Conservation (phyloP, 2,329 filamentous ascomycete species). For the Pseudogymnoascus sp. region DNA sequence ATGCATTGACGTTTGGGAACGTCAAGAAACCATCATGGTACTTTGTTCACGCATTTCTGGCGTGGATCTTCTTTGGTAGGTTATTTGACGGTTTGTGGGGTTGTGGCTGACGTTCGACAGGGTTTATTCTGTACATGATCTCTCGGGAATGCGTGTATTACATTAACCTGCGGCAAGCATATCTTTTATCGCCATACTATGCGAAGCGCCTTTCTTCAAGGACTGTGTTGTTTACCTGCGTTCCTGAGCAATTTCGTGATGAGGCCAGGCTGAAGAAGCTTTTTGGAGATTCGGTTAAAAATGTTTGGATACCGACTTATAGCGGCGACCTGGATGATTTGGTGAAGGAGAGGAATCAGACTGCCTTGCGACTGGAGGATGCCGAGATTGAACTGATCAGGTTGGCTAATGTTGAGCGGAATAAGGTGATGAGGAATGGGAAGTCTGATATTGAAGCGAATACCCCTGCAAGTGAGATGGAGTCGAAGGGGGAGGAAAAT, state of each 20-base stretch:
- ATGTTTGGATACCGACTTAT: slow-evolving; percentile 57
- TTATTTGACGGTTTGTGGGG: neutral
- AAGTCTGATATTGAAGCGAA: slow-evolving; percentile 30
- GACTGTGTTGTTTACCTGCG: slow-evolving; percentile 60
- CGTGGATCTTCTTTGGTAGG: slow-evolving; percentile 54
- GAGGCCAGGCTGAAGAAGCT: slow-evolving; percentile 50
- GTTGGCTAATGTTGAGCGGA: slow-evolving; percentile 48
- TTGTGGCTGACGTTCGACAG: slow-evolving; percentile 13
- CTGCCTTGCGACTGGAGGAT: slow-evolving; percentile 54
- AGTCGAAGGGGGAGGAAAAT: neutral
- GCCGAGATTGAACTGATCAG: slow-evolving; percentile 59
- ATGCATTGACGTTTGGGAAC: slow-evolving; percentile 56
- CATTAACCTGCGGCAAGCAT: slow-evolving; percentile 63
- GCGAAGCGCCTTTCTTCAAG: slow-evolving; percentile 59
- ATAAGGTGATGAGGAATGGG: slow-evolving; percentile 47
- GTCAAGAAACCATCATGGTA: slow-evolving; percentile 43
- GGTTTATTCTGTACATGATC: slow-evolving; percentile 60
- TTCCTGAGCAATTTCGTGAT: slow-evolving; percentile 54
- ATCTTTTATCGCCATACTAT: slow-evolving; percentile 59
- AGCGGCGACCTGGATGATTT: slow-evolving; percentile 52
- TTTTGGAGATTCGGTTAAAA: slow-evolving; percentile 56
- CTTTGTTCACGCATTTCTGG: slow-evolving; percentile 55
- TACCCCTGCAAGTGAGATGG: neutral
- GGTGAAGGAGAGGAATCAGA: slow-evolving; percentile 52
- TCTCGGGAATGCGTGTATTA: slow-evolving; percentile 61